Percentiles rank a stretch among this genome's conserved stretches.
Evolutionary conservation across 2,329 filamentous ascomycete genomes (phyloP).

Genomic region (Pseudogymnoascus sp.): DNA sequence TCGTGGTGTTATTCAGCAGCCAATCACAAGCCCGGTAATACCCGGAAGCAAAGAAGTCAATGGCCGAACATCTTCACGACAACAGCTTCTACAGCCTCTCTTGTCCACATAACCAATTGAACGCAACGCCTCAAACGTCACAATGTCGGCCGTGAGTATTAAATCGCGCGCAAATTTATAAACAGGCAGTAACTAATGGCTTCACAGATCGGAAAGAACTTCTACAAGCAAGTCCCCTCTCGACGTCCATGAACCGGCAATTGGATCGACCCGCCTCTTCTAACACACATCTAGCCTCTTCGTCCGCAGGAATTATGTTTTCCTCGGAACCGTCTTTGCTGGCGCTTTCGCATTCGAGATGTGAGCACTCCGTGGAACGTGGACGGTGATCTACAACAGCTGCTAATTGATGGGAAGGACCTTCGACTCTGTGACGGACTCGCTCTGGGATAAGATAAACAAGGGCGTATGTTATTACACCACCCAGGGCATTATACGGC

Average conservation of each 20-base stretch:
- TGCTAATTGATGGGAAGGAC: conserved; percentile 44
- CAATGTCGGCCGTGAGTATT: conserved; percentile 25
- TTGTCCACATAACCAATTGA: conserved; percentile 12
- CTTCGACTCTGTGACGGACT: conserved; percentile 77
- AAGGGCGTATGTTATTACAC: conserved; percentile 65
- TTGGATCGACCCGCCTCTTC: neutral
- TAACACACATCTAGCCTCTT: conserved; percentile 54
- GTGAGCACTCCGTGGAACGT: conserved; percentile 49
- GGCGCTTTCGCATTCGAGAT: conserved; percentile 88
- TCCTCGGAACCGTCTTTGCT: conserved; percentile 80
- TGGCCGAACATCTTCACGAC: conserved; percentile 17
- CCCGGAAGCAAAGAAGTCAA: conserved; percentile 10
- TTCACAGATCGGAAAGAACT: conserved; percentile 24
- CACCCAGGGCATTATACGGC: neutral
- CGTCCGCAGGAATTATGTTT: conserved; percentile 80
- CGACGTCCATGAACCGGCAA: conserved; percentile 7
- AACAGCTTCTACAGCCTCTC: conserved; percentile 14
- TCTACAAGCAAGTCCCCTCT: conserved; percentile 28
- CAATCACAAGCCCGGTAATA: conserved; percentile 16
- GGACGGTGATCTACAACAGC: neutral
- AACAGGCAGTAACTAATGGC: conserved; percentile 16
- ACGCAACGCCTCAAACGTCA: conserved; percentile 17
- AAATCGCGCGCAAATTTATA: neutral
- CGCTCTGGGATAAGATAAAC: conserved; percentile 87
- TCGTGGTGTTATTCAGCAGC: conserved; percentile 10